Conservation (phyloP, 441 rosid genomes). For the Daphne laureola region DNA sequence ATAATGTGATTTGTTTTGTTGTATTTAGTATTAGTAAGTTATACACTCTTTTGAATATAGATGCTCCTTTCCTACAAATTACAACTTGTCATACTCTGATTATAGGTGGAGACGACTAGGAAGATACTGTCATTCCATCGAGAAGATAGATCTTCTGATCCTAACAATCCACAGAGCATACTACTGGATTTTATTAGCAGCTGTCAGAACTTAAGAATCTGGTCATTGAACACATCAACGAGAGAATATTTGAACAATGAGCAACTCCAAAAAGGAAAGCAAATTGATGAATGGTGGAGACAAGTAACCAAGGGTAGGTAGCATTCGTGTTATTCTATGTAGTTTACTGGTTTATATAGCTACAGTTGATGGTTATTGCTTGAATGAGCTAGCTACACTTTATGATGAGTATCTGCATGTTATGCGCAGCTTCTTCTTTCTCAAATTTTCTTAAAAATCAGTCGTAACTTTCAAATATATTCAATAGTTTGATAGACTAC, state of each 20-base stretch:
- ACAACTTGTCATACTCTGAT: conserved; percentile 24
- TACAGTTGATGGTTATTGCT: not conserved
- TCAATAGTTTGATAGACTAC: no score
- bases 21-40: conserved; percentile 1
- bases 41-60: conserved; percentile 6
- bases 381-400: no score
- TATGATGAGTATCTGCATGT: no score
- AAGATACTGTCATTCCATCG: conserved; percentile 91
- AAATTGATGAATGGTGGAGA: conserved; percentile 99
- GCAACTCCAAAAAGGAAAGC: conserved; percentile 92
- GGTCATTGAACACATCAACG: conserved; percentile 85
- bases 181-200: conserved; percentile 97
- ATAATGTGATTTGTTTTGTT: no score
- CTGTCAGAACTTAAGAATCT: conserved; percentile 88
- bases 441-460: no score
- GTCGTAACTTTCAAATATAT: no score
- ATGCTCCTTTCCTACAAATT: conserved; percentile 19
- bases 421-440: no score
- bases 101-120: conserved; percentile 84
- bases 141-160: conserved; percentile 86
- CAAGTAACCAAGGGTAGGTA: conserved; percentile 73
- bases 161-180: conserved; percentile 86
- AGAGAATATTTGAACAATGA: conserved; percentile 85
- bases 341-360: conserved; percentile 9
- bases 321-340: conserved; percentile 12